Percentiles rank a stretch among this genome's conserved stretches.
Evolutionary conservation across 371 early-diverging fungal genomes (phyloP).

Genomic region (Apophysomyces ossiformis): DNA sequence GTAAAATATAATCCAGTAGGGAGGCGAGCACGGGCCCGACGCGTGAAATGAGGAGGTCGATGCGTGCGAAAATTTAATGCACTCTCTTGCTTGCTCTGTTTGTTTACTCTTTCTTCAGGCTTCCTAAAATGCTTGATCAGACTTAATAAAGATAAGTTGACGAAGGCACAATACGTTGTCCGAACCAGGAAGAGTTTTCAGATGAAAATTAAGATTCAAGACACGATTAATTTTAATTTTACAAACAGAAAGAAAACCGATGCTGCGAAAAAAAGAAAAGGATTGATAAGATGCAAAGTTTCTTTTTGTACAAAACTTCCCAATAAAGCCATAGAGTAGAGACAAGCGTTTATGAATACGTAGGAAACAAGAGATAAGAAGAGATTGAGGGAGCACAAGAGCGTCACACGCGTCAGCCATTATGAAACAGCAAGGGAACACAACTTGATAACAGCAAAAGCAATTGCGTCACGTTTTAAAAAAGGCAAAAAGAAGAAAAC

Average conservation of each 20-base stretch:
- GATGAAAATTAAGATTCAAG: background rate
- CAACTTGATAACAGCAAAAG: constrained; percentile 1
- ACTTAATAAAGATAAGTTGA: background rate
- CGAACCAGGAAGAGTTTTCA: background rate
- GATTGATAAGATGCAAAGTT: background rate
- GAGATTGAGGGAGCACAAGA: background rate
- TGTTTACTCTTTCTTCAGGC: background rate
- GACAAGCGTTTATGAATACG: background rate
- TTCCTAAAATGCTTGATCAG: background rate
- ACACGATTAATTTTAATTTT: background rate
- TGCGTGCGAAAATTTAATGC: constrained; percentile 4
- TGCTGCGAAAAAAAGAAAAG: background rate
- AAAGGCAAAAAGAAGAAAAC: background rate
- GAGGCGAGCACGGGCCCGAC: background rate
- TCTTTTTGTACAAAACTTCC: constrained; percentile 7
- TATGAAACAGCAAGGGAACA: background rate
- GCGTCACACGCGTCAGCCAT: constrained; percentile 2
- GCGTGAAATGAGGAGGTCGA: background rate
- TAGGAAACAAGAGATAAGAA: background rate
- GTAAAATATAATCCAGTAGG: background rate
- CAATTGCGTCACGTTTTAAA: background rate
- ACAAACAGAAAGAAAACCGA: background rate
- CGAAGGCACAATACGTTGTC: background rate
- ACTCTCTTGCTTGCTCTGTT: background rate
- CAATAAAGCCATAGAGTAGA: background rate